Conservation (phyloP, 345 rosid species). For the Tarenaya hassleriana region DNA sequence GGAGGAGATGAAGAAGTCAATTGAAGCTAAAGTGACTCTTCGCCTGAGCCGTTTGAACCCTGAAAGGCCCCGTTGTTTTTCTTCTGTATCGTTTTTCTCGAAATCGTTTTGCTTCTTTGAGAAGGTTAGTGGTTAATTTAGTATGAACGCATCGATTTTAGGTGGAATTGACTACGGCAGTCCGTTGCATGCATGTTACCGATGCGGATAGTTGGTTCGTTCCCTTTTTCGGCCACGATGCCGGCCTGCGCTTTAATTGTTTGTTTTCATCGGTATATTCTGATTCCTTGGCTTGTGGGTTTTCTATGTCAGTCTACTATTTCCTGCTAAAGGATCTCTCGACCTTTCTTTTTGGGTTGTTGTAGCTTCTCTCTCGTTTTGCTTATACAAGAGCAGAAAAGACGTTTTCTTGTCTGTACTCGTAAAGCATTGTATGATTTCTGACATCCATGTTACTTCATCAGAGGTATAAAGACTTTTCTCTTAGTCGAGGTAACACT, state of each 20-base stretch:
- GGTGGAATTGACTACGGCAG: background rate
- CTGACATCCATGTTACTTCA: slow-evolving; percentile 52
- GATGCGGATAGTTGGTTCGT: too few relatives aligned
- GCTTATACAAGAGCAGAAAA: background rate
- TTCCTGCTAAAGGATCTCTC: background rate
- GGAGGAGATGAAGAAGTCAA: slow-evolving; percentile 77
- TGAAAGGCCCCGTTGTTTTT: slow-evolving; percentile 76
- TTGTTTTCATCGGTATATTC: too few relatives aligned
- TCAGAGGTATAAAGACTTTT: slow-evolving; percentile 38
- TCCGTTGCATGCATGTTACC: slow-evolving; percentile 17
- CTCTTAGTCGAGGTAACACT: slow-evolving; percentile 77
- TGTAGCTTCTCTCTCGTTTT: background rate
- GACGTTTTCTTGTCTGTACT: background rate
- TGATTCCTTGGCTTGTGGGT: background rate
- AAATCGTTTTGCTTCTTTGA: background rate
- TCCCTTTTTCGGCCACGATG: too few relatives aligned
- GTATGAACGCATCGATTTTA: background rate
- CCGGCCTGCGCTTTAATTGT: too few relatives aligned
- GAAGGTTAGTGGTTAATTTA: background rate
- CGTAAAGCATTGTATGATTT: slow-evolving; percentile 5
- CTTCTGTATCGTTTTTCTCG: background rate
- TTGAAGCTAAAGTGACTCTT: slow-evolving; percentile 81
- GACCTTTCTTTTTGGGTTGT: slow-evolving; percentile 3
- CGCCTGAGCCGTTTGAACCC: slow-evolving; percentile 91
- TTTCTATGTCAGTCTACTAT: background rate